These are phyloP conservation scores for Zoysia matrella DNA, from an alignment of 202 grass and related monocot genomes.

Conservation along the genomic window DNA sequence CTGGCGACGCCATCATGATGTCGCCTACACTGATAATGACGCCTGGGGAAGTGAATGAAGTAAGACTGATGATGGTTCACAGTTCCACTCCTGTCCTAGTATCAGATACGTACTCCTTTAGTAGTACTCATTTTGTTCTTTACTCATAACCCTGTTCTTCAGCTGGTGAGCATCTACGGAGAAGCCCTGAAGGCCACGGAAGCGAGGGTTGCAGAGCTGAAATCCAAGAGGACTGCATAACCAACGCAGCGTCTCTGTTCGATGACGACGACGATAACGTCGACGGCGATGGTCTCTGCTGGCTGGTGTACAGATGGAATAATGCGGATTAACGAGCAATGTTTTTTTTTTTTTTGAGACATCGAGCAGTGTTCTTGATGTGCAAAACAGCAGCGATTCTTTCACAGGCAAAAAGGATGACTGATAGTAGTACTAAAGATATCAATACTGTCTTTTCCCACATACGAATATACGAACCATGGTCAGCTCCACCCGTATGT, in stretches of 20 bases:
- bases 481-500: too few relatives aligned
- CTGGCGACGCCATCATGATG: constrained; percentile 93
- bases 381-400: too few relatives aligned
- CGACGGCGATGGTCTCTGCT: background rate
- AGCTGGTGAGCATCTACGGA: constrained; percentile 88
- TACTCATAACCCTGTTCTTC: background rate
- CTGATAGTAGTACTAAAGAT: too few relatives aligned
- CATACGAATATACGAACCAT: too few relatives aligned
- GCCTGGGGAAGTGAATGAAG: constrained; percentile 70
- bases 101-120: background rate
- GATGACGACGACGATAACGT: constrained; percentile 8
- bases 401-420: too few relatives aligned
- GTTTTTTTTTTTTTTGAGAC: too few relatives aligned
- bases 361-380: too few relatives aligned
- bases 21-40: constrained; percentile 78
- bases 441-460: too few relatives aligned
- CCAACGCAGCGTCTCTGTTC: background rate
- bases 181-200: constrained; percentile 75
- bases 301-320: constrained; percentile 39
- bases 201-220: constrained; percentile 70
- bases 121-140: too few relatives aligned
- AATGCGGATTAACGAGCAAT: background rate
- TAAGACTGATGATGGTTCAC: constrained; percentile 35
- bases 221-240: constrained; percentile 54
- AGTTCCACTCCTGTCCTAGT: background rate